Percentiles rank a stretch among this genome's conserved stretches.
These are phyloP conservation scores for Pyricularia grisea DNA, from an alignment of 2,329 filamentous ascomycete genomes.

Conservation along the genomic window DNA sequence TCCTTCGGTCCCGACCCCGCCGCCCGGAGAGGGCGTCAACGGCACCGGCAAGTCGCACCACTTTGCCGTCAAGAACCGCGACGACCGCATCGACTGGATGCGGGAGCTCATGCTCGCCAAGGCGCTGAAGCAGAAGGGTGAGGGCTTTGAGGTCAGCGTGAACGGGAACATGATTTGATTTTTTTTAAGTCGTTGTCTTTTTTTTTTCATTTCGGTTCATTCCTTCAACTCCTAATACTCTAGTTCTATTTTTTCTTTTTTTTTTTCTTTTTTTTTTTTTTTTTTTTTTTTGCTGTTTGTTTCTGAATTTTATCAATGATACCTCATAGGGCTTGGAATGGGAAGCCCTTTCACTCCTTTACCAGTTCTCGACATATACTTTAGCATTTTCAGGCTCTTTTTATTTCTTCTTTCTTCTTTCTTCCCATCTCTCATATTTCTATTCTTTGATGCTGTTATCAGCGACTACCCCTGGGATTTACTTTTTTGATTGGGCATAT, in stretches of 20 bases:
- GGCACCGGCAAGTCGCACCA: conserved; percentile 79
- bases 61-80: conserved; percentile 78
- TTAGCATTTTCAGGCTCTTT: not conserved
- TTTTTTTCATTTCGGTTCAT: not conserved
- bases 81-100: conserved; percentile 97
- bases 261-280: no score
- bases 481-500: not conserved
- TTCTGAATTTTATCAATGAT: not conserved
- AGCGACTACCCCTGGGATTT: conserved; percentile 1
- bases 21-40: conserved; percentile 36
- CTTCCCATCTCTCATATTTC: not conserved
- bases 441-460: not conserved
- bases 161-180: conserved; percentile 66
- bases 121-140: conserved; percentile 73
- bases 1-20: conserved; percentile 13
- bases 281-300: not conserved
- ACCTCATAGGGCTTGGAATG: not conserved
- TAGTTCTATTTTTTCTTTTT: not conserved
- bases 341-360: not conserved
- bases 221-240: not conserved
- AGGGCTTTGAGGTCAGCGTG: conserved; percentile 73
- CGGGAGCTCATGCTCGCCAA: conserved; percentile 86
- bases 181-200: conserved; percentile 3
- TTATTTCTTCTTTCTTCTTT: not conserved
- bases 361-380: not conserved